phyloP scores from a whole-genome alignment of 2,329 filamentous ascomycete species.

The Botryotinia calthae region DNA sequence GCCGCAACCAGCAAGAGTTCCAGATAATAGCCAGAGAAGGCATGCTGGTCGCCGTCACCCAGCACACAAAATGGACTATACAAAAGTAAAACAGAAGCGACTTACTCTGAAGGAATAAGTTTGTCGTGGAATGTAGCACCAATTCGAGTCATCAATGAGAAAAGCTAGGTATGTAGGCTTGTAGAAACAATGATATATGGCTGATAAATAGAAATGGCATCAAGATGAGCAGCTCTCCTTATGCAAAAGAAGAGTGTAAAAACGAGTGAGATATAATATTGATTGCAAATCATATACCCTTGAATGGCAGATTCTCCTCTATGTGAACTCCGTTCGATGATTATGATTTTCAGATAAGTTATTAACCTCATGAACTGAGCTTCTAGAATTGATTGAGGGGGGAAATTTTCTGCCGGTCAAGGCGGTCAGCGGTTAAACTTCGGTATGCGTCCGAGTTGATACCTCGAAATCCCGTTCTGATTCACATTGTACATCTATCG shows the following conservation, averaged over 20 bases:
- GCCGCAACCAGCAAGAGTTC: background rate
- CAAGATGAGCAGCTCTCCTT: background rate
- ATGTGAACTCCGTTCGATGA: background rate
- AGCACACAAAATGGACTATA: too few relatives aligned
- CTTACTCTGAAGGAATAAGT: background rate
- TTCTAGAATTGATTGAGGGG: background rate
- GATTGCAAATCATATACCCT: background rate
- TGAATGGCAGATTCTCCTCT: background rate
- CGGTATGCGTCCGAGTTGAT: background rate
- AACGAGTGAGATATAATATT: background rate
- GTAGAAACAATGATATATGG: background rate
- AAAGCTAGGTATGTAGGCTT: background rate
- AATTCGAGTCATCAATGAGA: conserved; percentile 2
- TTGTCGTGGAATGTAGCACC: background rate
- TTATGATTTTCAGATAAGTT: background rate
- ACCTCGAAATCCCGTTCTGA: background rate
- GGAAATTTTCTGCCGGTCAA: conserved; percentile 2
- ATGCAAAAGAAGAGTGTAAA: background rate
- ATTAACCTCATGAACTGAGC: background rate
- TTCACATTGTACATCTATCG: background rate
- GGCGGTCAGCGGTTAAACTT: background rate
- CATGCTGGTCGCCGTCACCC: background rate
- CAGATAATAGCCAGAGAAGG: background rate
- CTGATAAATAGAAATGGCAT: background rate
- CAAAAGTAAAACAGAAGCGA: background rate